Conservation (phyloP, 805 yeast genomes). For the Saccharomycopsis synnaedendra region DNA sequence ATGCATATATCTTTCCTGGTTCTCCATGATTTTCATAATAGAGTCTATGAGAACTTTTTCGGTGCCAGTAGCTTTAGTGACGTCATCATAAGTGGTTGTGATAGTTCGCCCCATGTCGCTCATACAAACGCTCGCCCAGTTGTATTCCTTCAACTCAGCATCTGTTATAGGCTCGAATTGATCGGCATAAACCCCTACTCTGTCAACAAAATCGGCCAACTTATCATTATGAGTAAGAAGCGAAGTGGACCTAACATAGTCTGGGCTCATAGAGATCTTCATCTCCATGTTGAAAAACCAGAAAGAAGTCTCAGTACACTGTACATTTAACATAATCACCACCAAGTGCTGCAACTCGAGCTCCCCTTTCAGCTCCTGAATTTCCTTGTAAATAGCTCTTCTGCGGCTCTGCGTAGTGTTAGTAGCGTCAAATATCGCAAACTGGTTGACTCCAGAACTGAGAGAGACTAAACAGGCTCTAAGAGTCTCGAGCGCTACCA, state of each 20-base stretch:
- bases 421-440: constrained; percentile 11
- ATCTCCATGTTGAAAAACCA: constrained; percentile 15
- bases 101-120: too few species aligned
- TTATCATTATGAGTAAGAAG: constrained; percentile 3
- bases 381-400: not conserved
- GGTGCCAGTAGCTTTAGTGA: too few species aligned
- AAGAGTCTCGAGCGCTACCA: too few species aligned
- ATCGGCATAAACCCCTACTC: constrained; percentile 3
- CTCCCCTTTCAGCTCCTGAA: not conserved
- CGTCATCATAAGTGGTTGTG: too few species aligned
- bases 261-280: constrained; percentile 9
- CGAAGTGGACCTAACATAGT: constrained; percentile 1
- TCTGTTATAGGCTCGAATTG: constrained; percentile 5
- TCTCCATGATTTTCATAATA: too few species aligned
- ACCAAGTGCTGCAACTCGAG: not conserved
- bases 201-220: constrained; percentile 7
- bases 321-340: constrained; percentile 6
- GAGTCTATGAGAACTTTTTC: too few species aligned
- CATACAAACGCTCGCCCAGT: not conserved
- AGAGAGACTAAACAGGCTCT: too few species aligned
- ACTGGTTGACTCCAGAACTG: too few species aligned
- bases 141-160: constrained; percentile 4
- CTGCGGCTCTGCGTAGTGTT: constrained; percentile 9
- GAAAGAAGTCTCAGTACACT: constrained; percentile 7
- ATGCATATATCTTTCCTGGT: too few species aligned